phyloP scores from a whole-genome alignment of 306 rosid genomes.

The Pueraria montana region DNA sequence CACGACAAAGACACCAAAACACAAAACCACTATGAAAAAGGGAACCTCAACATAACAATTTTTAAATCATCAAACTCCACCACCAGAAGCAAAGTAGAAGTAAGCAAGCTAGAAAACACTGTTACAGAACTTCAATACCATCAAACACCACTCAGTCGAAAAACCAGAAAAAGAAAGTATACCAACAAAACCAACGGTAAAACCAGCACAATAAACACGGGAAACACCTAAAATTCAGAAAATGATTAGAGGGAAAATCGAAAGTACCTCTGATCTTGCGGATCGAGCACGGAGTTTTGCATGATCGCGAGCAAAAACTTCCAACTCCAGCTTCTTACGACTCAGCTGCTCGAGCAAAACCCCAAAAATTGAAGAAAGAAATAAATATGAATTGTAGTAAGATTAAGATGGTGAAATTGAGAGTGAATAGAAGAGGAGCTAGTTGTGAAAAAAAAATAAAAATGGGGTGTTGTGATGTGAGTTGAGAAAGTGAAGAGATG shows the following conservation, averaged over 20 bases:
- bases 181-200: not conserved
- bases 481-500: not conserved
- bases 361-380: not conserved
- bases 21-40: constrained; percentile 2
- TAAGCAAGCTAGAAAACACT: constrained; percentile 13
- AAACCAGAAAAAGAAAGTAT: not conserved
- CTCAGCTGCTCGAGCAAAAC: constrained; percentile 38
- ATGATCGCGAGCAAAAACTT: constrained; percentile 42
- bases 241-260: constrained; percentile 2
- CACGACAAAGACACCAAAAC: constrained; percentile 34
- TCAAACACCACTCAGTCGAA: not conserved
- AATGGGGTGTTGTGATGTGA: not conserved
- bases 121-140: not conserved
- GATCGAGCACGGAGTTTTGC: constrained; percentile 67
- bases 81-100: constrained; percentile 15
- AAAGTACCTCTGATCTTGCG: constrained; percentile 77
- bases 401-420: not conserved
- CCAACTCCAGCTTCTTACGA: constrained; percentile 40
- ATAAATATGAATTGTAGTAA: not conserved
- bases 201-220: not conserved
- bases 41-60: not conserved
- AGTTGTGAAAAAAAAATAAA: not conserved
- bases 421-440: not conserved
- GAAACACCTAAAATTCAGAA: constrained; percentile 26
- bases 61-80: not conserved